Percentiles rank a stretch among this genome's conserved stretches.
Evolutionary conservation across 2,329 filamentous ascomycete genomes (phyloP).

Genomic region (Xylariaceae sp.): DNA sequence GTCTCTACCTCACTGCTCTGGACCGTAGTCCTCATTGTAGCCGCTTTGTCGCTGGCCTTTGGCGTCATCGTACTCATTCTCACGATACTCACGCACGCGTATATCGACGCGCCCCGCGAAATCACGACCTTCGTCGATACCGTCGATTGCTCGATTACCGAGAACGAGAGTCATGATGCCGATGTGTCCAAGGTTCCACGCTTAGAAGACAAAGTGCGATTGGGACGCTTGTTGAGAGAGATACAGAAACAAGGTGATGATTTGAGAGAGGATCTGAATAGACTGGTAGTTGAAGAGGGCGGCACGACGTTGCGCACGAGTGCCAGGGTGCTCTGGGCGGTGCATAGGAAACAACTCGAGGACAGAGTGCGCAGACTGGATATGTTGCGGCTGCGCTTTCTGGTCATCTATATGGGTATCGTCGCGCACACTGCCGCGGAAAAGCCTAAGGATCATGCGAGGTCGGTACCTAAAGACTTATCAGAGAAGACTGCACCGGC

Average conservation of each 20-base stretch:
- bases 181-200: constrained; percentile 57
- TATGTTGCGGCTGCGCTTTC: constrained; percentile 61
- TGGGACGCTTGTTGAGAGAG: constrained; percentile 57
- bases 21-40: constrained; percentile 57
- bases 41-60: constrained; percentile 55
- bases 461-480: constrained; percentile 24
- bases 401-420: constrained; percentile 63
- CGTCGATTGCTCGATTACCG: constrained; percentile 59
- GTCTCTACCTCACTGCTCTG: constrained; percentile 50
- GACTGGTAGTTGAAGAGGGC: constrained; percentile 47
- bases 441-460: constrained; percentile 31
- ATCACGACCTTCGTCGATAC: constrained; percentile 57
- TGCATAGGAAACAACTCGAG: constrained; percentile 52
- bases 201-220: constrained; percentile 61
- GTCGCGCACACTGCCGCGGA: constrained; percentile 39
- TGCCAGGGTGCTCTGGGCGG: constrained; percentile 58
- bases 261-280: constrained; percentile 58
- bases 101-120: constrained; percentile 57
- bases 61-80: constrained; percentile 53
- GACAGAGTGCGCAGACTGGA: constrained; percentile 59
- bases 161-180: constrained; percentile 63
- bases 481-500: constrained; percentile 29
- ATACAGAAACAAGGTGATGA: constrained; percentile 61
- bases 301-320: constrained; percentile 43
- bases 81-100: constrained; percentile 53